Conservation (phyloP, 73 alveolate genomes). For the Paramecium octaurelia region DNA sequence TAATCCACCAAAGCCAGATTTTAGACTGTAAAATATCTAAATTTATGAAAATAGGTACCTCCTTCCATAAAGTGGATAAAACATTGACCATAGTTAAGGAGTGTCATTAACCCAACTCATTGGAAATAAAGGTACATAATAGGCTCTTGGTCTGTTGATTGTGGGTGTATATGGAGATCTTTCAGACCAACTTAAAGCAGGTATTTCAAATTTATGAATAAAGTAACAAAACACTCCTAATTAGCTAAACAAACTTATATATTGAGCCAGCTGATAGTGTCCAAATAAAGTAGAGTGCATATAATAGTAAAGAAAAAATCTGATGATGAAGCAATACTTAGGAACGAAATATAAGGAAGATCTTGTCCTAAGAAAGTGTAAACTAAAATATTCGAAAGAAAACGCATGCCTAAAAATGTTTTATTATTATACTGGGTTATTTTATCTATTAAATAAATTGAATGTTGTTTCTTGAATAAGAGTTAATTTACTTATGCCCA, state of each 20-base stretch:
- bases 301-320: not conserved
- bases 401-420: not conserved
- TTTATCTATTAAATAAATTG: slow-evolving; percentile 49
- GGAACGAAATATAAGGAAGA: slow-evolving; percentile 38
- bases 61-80: slow-evolving; percentile 61
- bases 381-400: not conserved
- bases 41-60: not conserved
- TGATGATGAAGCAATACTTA: not conserved
- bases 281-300: slow-evolving; percentile 36
- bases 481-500: not conserved
- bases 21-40: not conserved
- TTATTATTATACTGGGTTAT: not conserved
- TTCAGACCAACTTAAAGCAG: slow-evolving; percentile 48
- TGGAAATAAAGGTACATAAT: slow-evolving; percentile 49
- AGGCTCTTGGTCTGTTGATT: slow-evolving; percentile 35
- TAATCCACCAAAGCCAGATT: slow-evolving; percentile 21
- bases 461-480: not conserved
- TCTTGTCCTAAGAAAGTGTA: slow-evolving; percentile 57
- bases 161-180: slow-evolving; percentile 53
- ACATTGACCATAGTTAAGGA: slow-evolving; percentile 60
- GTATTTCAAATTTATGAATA: slow-evolving; percentile 39
- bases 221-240: slow-evolving; percentile 14
- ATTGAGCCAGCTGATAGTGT: not conserved
- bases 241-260: not conserved
- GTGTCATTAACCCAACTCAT: slow-evolving; percentile 36